phyloP scores from a whole-genome alignment of 305 asterid species.

The Lippia alba region DNA sequence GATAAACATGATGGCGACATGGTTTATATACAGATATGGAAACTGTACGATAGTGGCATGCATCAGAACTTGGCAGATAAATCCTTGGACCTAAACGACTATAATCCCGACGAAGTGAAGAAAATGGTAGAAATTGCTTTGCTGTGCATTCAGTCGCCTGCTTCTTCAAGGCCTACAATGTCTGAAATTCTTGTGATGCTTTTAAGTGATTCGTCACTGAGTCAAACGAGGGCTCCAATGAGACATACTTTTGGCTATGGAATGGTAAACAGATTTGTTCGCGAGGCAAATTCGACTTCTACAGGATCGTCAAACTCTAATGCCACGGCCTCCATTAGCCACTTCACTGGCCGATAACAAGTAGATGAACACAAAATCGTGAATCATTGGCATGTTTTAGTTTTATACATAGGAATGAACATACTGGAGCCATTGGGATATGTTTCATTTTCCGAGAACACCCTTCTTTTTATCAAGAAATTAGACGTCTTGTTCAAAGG shows the following conservation, averaged over 20 bases:
- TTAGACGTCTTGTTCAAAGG: too few species aligned
- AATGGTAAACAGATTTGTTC: background rate
- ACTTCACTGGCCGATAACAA: conserved; percentile 53
- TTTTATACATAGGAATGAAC: too few species aligned
- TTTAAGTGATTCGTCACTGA: conserved; percentile 38
- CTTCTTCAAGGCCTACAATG: conserved; percentile 70
- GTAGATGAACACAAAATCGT: too few species aligned
- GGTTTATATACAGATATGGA: conserved; percentile 58
- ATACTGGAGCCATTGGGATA: too few species aligned
- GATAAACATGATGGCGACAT: too few species aligned
- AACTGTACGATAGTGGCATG: conserved; percentile 52
- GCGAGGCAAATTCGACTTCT: conserved; percentile 28
- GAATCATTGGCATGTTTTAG: too few species aligned
- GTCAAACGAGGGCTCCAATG: conserved; percentile 32
- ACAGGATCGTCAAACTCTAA: conserved; percentile 45
- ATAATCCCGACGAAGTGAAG: conserved; percentile 53
- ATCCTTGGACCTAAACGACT: conserved; percentile 52
- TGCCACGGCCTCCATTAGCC: conserved; percentile 52
- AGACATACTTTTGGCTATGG: conserved; percentile 42
- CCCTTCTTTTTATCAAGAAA: too few species aligned
- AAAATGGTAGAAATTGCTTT: conserved; percentile 65
- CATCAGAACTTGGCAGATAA: conserved; percentile 56
- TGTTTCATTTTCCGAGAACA: too few species aligned
- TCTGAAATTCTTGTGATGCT: conserved; percentile 67
- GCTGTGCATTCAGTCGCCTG: conserved; percentile 65